Percentiles rank a stretch among this genome's conserved stretches.
Conservation (phyloP, 768 basidiomycete genomes). For the Hygrocybe punicea region DNA sequence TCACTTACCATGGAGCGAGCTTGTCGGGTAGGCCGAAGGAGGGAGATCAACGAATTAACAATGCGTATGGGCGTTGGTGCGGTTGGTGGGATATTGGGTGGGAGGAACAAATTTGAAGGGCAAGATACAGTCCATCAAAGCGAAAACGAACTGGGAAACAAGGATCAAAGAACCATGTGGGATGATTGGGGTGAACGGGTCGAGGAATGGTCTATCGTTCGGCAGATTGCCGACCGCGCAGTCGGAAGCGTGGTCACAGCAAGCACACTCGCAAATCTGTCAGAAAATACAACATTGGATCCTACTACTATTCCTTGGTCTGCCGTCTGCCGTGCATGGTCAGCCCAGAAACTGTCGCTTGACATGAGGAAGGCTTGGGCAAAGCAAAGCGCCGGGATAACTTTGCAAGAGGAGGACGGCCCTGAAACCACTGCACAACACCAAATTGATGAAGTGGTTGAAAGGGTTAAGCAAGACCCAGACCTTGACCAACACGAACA, state of each 20-base stretch:
- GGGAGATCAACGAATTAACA: conserved; percentile 75
- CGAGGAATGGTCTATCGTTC: conserved; percentile 67
- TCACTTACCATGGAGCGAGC: conserved; percentile 52
- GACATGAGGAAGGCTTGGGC: conserved; percentile 60
- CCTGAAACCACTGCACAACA: conserved; percentile 37
- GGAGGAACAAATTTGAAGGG: conserved; percentile 19
- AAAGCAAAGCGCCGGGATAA: conserved; percentile 44
- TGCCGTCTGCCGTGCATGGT: conserved; percentile 65
- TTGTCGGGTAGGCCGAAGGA: conserved; percentile 57
- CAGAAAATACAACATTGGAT: conserved; percentile 46
- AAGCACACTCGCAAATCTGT: conserved; percentile 8
- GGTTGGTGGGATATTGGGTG: conserved; percentile 63
- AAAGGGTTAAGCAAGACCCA: conserved; percentile 68
- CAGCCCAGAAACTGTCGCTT: conserved; percentile 46
- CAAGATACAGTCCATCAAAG: conserved; percentile 3
- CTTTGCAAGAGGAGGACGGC: conserved; percentile 31
- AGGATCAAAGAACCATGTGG: conserved; percentile 40
- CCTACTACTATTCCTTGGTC: conserved; percentile 65
- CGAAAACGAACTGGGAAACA: conserved; percentile 4
- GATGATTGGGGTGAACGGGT: conserved; percentile 68
- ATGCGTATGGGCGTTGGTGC: conserved; percentile 82
- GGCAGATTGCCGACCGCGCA: conserved; percentile 71
- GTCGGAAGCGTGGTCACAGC: conserved; percentile 58
- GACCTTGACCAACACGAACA: conserved; percentile 81
- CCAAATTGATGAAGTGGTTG: conserved; percentile 67